phyloP scores from a whole-genome alignment of 2,329 filamentous ascomycete genomes.

The Cladophialophora yegresii region DNA sequence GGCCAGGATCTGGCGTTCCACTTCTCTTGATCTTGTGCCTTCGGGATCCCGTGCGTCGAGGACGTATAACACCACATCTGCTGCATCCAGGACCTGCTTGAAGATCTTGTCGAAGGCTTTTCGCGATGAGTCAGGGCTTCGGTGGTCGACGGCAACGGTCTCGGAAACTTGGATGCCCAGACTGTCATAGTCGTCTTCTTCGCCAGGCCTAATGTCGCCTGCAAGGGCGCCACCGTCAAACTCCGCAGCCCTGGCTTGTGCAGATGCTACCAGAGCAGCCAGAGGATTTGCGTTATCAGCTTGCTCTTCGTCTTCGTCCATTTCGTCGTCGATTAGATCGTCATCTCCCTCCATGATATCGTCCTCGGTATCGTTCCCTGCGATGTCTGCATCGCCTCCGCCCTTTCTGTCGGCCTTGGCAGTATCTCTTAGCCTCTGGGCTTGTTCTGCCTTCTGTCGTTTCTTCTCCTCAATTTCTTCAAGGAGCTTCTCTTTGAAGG shows the following conservation, averaged over 20 bases:
- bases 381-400: constrained; percentile 55
- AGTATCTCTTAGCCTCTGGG: constrained; percentile 68
- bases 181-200: constrained; percentile 50
- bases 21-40: constrained; percentile 83
- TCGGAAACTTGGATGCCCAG: constrained; percentile 46
- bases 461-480: constrained; percentile 91
- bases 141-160: constrained; percentile 30
- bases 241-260: constrained; percentile 72
- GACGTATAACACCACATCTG: constrained; percentile 93
- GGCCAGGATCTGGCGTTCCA: constrained; percentile 90
- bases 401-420: constrained; percentile 58
- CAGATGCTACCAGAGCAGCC: constrained; percentile 86
- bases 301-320: constrained; percentile 56
- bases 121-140: constrained; percentile 65
- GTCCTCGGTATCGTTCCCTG: constrained; percentile 50
- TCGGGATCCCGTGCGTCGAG: constrained; percentile 88
- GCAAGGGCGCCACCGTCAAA: constrained; percentile 69
- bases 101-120: constrained; percentile 94
- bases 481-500: constrained; percentile 93
- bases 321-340: constrained; percentile 52
- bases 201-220: constrained; percentile 58
- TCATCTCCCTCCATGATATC: constrained; percentile 51
- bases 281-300: constrained; percentile 79
- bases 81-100: constrained; percentile 85
- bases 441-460: constrained; percentile 77